Evolutionary conservation across 257 asterid genomes (phyloP).

Genomic region (Nicotiana benthamiana): DNA sequence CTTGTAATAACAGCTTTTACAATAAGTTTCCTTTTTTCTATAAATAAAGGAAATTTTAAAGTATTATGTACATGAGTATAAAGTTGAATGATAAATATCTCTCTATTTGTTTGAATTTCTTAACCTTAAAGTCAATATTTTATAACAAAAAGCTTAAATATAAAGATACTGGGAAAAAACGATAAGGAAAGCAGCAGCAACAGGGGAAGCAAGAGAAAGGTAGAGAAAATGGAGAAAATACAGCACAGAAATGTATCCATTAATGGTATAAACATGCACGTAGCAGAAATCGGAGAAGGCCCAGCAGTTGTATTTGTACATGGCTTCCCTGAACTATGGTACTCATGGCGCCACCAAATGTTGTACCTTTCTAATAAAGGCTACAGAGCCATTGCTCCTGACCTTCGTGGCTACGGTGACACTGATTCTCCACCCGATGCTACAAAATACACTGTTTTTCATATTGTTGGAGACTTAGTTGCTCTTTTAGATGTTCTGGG

Average conservation of each 20-base stretch:
- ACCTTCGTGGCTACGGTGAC: constrained; percentile 83
- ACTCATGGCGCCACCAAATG: constrained; percentile 91
- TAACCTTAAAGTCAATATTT: no score
- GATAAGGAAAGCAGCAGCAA: background rate
- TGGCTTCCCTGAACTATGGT: constrained; percentile 93
- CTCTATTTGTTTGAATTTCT: no score
- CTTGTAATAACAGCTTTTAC: no score
- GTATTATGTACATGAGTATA: no score
- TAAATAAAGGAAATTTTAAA: no score
- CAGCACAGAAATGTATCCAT: constrained; percentile 37
- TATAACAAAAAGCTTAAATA: no score
- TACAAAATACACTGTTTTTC: constrained; percentile 60
- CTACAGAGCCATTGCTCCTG: constrained; percentile 82
- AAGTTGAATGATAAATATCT: no score
- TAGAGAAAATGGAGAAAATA: constrained; percentile 47
- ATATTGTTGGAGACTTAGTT: constrained; percentile 60
- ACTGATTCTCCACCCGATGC: constrained; percentile 58
- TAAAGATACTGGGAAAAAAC: no score
- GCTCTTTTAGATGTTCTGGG: constrained; percentile 47
- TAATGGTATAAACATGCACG: constrained; percentile 71
- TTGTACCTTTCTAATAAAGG: constrained; percentile 50
- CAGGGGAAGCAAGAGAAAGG: background rate
- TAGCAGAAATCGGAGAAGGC: constrained; percentile 64
- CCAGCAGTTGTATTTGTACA: constrained; percentile 69
- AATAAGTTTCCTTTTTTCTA: no score